phyloP scores from a whole-genome alignment of 441 rosid genomes.

The Macaranga tanarius region DNA sequence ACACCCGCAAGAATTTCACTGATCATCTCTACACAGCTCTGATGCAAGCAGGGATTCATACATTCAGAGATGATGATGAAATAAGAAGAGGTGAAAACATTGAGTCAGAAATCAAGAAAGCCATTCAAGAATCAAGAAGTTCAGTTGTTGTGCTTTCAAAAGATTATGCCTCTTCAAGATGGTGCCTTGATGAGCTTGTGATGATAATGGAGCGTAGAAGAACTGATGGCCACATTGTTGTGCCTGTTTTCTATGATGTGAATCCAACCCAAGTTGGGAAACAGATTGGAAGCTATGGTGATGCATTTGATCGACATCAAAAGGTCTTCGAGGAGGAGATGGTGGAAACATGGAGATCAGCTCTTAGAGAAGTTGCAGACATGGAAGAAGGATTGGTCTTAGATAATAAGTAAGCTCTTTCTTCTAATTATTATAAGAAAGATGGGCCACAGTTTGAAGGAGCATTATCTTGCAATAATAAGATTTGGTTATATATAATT shows the following conservation, averaged over 20 bases:
- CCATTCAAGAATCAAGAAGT: constrained; percentile 9
- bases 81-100: constrained; percentile 18
- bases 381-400: constrained; percentile 16
- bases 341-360: constrained; percentile 16
- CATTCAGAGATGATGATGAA: constrained; percentile 20
- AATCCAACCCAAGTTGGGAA: constrained; percentile 13
- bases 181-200: constrained; percentile 21
- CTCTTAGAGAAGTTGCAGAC: constrained; percentile 17
- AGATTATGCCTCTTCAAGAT: constrained; percentile 23
- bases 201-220: constrained; percentile 13
- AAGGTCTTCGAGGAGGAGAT: constrained; percentile 2
- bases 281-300: constrained; percentile 11
- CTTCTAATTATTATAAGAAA: neutral
- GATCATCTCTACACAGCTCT: constrained; percentile 22
- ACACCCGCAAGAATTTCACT: constrained; percentile 20
- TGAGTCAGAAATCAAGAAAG: constrained; percentile 12
- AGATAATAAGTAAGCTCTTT: neutral
- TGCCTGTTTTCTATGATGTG: constrained; percentile 19
- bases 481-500: too few relatives aligned
- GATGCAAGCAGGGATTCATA: constrained; percentile 16
- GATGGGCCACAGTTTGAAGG: too few relatives aligned
- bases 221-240: constrained; percentile 11
- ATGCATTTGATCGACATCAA: constrained; percentile 17
- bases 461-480: too few relatives aligned
- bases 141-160: constrained; percentile 18